A percentile compares a stretch with the other conserved stretches of the same genome.
Evolutionary conservation across 768 basidiomycete genomes (phyloP).

Genomic region (Rhodocollybia butyracea): DNA sequence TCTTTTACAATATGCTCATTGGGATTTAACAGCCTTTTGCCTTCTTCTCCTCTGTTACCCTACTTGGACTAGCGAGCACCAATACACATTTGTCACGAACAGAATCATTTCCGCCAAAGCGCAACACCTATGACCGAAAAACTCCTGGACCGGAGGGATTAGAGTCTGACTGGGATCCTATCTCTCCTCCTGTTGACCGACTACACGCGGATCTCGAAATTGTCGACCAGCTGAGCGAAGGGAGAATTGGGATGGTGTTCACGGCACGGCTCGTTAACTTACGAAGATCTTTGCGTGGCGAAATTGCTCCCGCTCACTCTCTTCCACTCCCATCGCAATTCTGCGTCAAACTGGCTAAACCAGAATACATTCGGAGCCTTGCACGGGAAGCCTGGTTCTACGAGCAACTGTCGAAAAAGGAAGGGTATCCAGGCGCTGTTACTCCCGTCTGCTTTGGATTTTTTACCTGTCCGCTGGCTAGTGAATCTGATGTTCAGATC

Average conservation of each 20-base stretch:
- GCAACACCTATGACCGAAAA: background rate
- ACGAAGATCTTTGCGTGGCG: background rate
- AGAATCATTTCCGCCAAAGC: background rate
- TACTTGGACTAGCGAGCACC: background rate
- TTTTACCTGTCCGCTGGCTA: background rate
- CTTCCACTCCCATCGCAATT: background rate
- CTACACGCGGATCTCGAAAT: background rate
- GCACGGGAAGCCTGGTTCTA: background rate
- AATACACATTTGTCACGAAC: background rate
- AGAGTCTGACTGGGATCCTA: constrained; percentile 19
- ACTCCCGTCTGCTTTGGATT: background rate
- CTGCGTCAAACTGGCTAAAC: background rate
- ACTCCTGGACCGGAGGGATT: constrained; percentile 22
- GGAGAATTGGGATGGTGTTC: background rate
- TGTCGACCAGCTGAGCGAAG: background rate
- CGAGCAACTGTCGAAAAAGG: background rate
- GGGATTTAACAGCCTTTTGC: no score
- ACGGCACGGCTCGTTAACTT: background rate
- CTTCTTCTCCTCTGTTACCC: background rate
- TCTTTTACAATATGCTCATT: no score
- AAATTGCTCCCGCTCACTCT: background rate
- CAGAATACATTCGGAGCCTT: background rate
- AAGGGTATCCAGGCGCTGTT: background rate
- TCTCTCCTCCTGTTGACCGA: background rate
- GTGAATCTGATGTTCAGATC: background rate